A percentile compares a stretch with the other conserved stretches of the same genome.
These are phyloP conservation scores for Osmanthus fragrans DNA, from an alignment of 257 asterid genomes.

Conservation along the genomic window DNA sequence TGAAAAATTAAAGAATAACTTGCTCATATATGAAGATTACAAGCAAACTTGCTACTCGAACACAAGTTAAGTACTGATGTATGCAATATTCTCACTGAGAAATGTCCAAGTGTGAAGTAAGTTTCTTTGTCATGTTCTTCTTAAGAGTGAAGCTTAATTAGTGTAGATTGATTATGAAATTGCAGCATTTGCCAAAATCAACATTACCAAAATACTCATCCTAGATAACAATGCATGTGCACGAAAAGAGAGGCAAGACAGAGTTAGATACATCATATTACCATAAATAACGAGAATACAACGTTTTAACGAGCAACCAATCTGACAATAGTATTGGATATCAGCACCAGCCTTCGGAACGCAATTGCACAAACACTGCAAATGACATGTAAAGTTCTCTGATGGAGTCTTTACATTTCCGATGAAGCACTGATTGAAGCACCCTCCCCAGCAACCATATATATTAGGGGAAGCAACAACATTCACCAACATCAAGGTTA, in stretches of 20 bases:
- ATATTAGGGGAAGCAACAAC: conserved; percentile 8
- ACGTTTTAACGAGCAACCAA: conserved; percentile 44
- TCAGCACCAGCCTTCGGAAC: conserved; percentile 33
- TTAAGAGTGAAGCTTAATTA: too few relatives aligned
- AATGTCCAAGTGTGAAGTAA: too few relatives aligned
- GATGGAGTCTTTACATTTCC: background rate
- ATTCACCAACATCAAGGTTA: conserved; percentile 9
- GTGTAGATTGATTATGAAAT: background rate
- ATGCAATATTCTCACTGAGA: too few relatives aligned
- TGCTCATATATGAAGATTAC: too few relatives aligned
- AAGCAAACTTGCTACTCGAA: background rate
- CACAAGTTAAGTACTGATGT: background rate
- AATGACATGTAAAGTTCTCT: conserved; percentile 32
- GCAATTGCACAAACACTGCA: conserved; percentile 41
- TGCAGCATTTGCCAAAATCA: background rate
- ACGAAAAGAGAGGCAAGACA: background rate
- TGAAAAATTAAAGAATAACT: too few relatives aligned
- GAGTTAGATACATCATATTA: conserved; percentile 5
- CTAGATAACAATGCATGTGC: background rate
- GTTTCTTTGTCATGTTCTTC: too few relatives aligned
- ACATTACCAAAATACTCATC: too few relatives aligned
- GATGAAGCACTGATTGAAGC: conserved; percentile 47
- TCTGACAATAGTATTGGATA: conserved; percentile 39
- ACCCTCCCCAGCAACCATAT: conserved; percentile 61
- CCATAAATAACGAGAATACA: conserved; percentile 36